Base-by-base conservation (phyloP, 495 filamentous ascomycete species). In the Lasiosphaeria hispida region DNA sequence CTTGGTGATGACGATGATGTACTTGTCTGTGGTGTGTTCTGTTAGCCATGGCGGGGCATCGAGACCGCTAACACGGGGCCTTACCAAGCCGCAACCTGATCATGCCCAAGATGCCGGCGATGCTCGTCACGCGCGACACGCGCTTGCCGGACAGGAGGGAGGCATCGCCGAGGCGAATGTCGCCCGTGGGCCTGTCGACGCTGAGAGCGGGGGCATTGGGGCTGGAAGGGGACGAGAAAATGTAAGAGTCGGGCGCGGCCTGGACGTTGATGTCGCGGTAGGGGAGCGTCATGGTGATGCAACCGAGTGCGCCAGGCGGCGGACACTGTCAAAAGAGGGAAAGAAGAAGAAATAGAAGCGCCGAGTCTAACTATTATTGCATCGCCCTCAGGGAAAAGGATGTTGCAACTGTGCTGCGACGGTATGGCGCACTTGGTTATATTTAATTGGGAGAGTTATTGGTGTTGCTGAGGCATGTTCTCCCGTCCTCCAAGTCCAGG, bases 261-360 rank as follows among this genome's bases (percentile, higher is more conserved):
- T 96, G 90, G 74, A 97, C 83, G 71, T 96, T 97, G 79, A 97
- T 92, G 80, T 97, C 94, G 64, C 93, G 83, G 72, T 92, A 98
- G 7, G 94, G 94, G 60, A 92, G 81, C 41, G 85, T 74, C 76
- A 79, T 79, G 63, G 57, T 69, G 69, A 53, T 42, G 55, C 14
- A 13, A 48, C 40, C 40, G 45, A 61, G 19, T 17, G 13, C 38
- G 51, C 36, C 13, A 13, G 11, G 36, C 23, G 42, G 23, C 52
- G 13, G 39, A 34, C 43, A 13, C 41, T 35, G 40, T 15, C 13
- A 33, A 53, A 45, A 33, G 37, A 11, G 36, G 19, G 17, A 52
- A 33, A 40, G 33, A 41, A 13, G 43, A 35, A 49, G 45, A 49
- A 37, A 51, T 33, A 15, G 50, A 34, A 45, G 17, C 23, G 23